A percentile compares a stretch with the other conserved stretches of the same genome.
Conservation (phyloP, 176 grass and related monocot genomes). For the Eleusine indica region DNA sequence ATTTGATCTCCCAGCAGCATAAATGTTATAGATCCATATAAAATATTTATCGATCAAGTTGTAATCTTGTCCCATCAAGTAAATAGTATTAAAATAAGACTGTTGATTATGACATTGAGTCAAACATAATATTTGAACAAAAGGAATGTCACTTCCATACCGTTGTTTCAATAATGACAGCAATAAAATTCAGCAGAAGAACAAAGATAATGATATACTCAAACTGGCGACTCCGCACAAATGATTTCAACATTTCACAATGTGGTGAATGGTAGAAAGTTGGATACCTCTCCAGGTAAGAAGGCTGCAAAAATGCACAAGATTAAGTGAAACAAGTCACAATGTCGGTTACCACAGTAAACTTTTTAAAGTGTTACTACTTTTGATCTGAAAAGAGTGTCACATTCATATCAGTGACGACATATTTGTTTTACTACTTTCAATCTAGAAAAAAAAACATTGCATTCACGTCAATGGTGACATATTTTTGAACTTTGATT, state of each 20-base stretch:
- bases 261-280: slow-evolving; percentile 72
- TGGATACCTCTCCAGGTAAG: slow-evolving; percentile 84
- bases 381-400: background rate
- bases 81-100: slow-evolving; percentile 25
- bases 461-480: background rate
- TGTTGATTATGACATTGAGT: slow-evolving; percentile 11
- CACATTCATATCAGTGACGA: background rate
- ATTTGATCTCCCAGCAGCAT: slow-evolving; percentile 21
- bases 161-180: slow-evolving; percentile 97
- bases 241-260: slow-evolving; percentile 72
- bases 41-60: slow-evolving; percentile 17
- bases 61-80: background rate
- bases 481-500: slow-evolving; percentile 6
- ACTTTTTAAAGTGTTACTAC: background rate
- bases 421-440: background rate
- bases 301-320: slow-evolving; percentile 72
- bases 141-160: slow-evolving; percentile 51
- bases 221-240: slow-evolving; percentile 74
- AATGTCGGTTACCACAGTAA: slow-evolving; percentile 7
- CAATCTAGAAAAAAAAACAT: background rate
- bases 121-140: slow-evolving; percentile 26
- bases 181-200: slow-evolving; percentile 84
- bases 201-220: slow-evolving; percentile 73
- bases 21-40: slow-evolving; percentile 17
- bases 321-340: slow-evolving; percentile 45